Base-by-base conservation (phyloP, 2,329 filamentous ascomycete species). In the Hortaea werneckii region DNA sequence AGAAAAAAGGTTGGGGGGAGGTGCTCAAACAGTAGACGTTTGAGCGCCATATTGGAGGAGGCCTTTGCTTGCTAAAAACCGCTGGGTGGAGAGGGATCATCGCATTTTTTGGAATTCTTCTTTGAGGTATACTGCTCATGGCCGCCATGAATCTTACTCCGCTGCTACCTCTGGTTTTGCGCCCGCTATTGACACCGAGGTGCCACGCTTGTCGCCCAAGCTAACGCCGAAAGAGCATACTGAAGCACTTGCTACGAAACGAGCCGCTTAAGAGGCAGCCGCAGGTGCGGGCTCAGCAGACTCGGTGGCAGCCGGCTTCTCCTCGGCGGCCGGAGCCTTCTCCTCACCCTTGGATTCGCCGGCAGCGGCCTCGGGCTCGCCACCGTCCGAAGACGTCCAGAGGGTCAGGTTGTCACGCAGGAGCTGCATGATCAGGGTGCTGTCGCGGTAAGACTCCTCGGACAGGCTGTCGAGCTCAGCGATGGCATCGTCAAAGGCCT, bases 361-460 rank as follows among this genome's bases (percentile, higher is more conserved):
- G n/a, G 46, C 54, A 50, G 73, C 75, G 54, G 81, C 73, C 71
- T 90, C 86, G 50, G 78, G 76, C 70, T 95, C 90, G 62, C 76
- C 82, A 61, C 79, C 86, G 67, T 95, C 89, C 50, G 88, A 94
- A 59, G 89, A 95, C 60, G 89, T 95, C 89, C 89, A 95, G 70
- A 95, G 84, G 57, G 89, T 95, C 55, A 96, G 79, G 79, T 95
- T 96, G 77, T 95, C 90, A 67, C 90, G 87, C 69, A 96, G 84
- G 53, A 96, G 80, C 79, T 96, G 90, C 90, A 95, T 96, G 78
- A 96, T 95, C 62, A 96, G 81, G 50, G 90, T 96, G 81, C 88
- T 95, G 75, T 96, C 90, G 66, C 89, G 87, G 84, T 96, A 95
- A 50, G 87, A 94, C 77, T 96, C 90, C 77, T 95, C 90, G 50